Percentiles rank a stretch among this genome's conserved stretches.
These are phyloP conservation scores for Solanum piurae DNA, from an alignment of 257 asterid genomes.

Conservation along the genomic window DNA sequence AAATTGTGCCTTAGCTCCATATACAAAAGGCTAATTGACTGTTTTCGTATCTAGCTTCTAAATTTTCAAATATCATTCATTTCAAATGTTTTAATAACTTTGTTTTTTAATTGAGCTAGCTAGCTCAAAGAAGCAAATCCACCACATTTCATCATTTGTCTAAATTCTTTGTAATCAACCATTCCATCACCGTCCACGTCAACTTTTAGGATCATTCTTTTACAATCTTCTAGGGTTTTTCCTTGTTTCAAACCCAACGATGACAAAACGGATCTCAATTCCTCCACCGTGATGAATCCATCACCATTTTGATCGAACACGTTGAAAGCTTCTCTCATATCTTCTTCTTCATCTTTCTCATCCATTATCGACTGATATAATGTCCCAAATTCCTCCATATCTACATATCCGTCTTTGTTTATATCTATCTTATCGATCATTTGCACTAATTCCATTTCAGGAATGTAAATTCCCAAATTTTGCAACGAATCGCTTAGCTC, in stretches of 20 bases:
- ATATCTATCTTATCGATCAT: slow-evolving; percentile 30
- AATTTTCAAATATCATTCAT: neutral
- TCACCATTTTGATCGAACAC: slow-evolving; percentile 37
- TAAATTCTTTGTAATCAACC: slow-evolving; percentile 26
- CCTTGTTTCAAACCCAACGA: slow-evolving; percentile 29
- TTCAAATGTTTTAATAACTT: no score
- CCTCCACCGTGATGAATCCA: slow-evolving; percentile 31
- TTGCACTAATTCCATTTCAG: slow-evolving; percentile 24
- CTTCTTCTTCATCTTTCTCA: slow-evolving; percentile 29
- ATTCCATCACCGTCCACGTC: slow-evolving; percentile 35
- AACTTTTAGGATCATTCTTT: slow-evolving; percentile 25
- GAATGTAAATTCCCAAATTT: slow-evolving; percentile 27
- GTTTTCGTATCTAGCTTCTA: neutral
- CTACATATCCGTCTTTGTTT: slow-evolving; percentile 26
- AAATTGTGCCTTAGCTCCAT: neutral
- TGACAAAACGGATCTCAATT: slow-evolving; percentile 24
- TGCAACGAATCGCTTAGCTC: slow-evolving; percentile 21
- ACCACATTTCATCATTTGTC: slow-evolving; percentile 41
- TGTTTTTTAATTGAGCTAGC: neutral
- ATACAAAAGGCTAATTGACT: neutral
- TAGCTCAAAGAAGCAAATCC: slow-evolving; percentile 25
- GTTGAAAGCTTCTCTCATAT: slow-evolving; percentile 26
- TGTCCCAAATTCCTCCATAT: slow-evolving; percentile 29
- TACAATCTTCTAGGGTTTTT: slow-evolving; percentile 25
- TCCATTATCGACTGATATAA: slow-evolving; percentile 23